Evolutionary conservation across 2,329 filamentous ascomycete genomes (phyloP).

Genomic region (Eurotiales sp.): DNA sequence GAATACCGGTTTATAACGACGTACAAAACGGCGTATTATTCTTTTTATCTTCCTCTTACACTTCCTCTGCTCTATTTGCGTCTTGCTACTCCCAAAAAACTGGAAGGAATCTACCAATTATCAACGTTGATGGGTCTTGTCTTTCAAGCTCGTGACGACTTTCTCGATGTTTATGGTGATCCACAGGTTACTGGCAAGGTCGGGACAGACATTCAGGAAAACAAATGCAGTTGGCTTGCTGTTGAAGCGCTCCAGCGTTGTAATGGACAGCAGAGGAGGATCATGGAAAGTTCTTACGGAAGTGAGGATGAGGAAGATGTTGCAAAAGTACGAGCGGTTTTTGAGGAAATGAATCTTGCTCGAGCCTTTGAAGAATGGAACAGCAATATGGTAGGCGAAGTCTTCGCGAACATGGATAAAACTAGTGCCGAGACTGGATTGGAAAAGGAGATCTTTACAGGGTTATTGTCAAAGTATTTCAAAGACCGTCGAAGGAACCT

Average conservation of each 20-base stretch:
- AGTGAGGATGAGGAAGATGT: no score
- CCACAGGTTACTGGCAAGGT: not conserved
- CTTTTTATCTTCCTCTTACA: not conserved
- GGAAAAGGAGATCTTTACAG: not conserved
- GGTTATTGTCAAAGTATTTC: not conserved
- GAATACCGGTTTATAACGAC: not conserved
- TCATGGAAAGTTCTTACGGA: not conserved
- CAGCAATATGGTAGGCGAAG: no score
- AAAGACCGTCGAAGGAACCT: no score
- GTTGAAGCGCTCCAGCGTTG: not conserved
- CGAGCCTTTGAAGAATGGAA: no score
- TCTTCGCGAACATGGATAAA: no score
- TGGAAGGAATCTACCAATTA: not conserved
- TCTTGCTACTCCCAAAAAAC: not conserved
- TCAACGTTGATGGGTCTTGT: not conserved
- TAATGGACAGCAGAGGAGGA: not conserved
- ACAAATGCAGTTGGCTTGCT: not conserved
- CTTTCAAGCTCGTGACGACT: slow-evolving; percentile 8
- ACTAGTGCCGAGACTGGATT: not conserved
- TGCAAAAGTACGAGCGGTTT: no score
- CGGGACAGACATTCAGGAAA: slow-evolving; percentile 1
- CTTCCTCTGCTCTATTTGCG: not conserved
- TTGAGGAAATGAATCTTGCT: no score
- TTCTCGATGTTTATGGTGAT: not conserved
- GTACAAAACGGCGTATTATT: not conserved